A percentile compares a stretch with the other conserved stretches of the same genome.
Conservation (phyloP, 495 filamentous ascomycete genomes). For the Poronia punctata region DNA sequence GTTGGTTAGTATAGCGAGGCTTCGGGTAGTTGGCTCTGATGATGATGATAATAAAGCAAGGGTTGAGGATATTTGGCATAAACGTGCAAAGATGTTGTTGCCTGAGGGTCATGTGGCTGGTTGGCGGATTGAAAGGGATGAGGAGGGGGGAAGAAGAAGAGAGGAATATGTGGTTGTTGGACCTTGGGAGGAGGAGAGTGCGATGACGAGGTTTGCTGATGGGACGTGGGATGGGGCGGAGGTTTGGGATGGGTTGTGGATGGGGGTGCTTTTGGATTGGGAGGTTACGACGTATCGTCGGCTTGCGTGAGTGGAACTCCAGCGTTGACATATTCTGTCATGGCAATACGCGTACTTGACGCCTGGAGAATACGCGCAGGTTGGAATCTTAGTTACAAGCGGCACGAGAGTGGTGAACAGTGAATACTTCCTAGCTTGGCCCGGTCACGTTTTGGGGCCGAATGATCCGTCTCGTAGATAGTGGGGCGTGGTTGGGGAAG, state of each 20-base stretch:
- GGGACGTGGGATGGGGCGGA: not conserved
- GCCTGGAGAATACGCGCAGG: too few relatives aligned
- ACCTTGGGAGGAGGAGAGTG: conserved; percentile 4
- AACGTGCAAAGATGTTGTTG: not conserved
- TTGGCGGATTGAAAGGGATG: conserved; percentile 39
- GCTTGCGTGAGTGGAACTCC: conserved; percentile 1
- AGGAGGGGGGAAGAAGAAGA: conserved; percentile 29
- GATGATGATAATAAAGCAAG: not conserved
- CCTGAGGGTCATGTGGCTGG: conserved; percentile 30
- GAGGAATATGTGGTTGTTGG: conserved; percentile 15
- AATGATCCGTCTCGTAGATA: too few relatives aligned
- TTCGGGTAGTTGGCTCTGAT: not conserved
- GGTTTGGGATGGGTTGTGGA: conserved; percentile 2
- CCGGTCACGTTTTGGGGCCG: too few relatives aligned
- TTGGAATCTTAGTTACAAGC: too few relatives aligned
- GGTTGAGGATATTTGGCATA: conserved; percentile 1
- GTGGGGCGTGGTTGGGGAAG: too few relatives aligned
- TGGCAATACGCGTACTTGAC: too few relatives aligned
- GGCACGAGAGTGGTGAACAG: too few relatives aligned
- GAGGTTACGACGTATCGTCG: conserved; percentile 5
- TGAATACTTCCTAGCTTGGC: too few relatives aligned
- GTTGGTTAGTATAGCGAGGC: conserved; percentile 3
- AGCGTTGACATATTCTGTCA: too few relatives aligned
- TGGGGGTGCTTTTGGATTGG: not conserved
- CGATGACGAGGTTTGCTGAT: not conserved